Percentiles rank a stretch among this genome's conserved stretches.
Conservation (phyloP, 1,284 basidiomycete genomes). For the Papiliotrema fonsecae region DNA sequence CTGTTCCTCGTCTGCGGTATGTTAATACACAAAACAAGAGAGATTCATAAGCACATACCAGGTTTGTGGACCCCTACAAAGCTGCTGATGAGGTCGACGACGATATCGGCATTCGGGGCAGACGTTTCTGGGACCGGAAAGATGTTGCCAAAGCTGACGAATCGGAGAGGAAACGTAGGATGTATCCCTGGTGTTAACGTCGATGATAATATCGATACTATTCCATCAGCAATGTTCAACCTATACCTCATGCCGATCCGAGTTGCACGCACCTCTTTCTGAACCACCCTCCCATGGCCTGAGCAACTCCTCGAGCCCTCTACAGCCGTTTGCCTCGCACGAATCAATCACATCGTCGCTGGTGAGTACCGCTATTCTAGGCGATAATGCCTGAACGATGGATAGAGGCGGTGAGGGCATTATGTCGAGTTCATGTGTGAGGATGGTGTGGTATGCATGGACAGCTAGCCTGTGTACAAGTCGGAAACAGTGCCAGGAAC, state of each 20-base stretch:
- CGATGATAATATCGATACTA: constrained; percentile 46
- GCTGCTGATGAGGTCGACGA: constrained; percentile 42
- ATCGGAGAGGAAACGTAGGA: constrained; percentile 44
- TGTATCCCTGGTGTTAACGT: constrained; percentile 45
- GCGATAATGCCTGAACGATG: constrained; percentile 45
- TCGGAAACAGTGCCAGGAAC: not conserved
- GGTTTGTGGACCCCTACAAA: constrained; percentile 26
- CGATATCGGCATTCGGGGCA: constrained; percentile 40
- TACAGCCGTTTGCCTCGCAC: constrained; percentile 45
- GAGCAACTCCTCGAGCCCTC: constrained; percentile 45
- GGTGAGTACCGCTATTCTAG: constrained; percentile 45
- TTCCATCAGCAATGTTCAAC: not conserved
- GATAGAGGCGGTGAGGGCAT: constrained; percentile 46
- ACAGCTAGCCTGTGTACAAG: not conserved
- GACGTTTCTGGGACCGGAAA: constrained; percentile 26
- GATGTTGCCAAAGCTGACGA: constrained; percentile 41
- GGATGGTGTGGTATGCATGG: not conserved
- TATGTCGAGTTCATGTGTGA: too few relatives aligned
- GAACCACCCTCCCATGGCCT: constrained; percentile 46
- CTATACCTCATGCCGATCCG: too few relatives aligned
- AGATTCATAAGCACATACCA: constrained; percentile 14
- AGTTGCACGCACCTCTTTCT: constrained; percentile 43
- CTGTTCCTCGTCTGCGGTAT: constrained; percentile 34
- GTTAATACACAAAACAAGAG: not conserved
- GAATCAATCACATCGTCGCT: constrained; percentile 43